Base-by-base conservation (phyloP, 495 filamentous ascomycete species). In the Platismatia glauca region DNA sequence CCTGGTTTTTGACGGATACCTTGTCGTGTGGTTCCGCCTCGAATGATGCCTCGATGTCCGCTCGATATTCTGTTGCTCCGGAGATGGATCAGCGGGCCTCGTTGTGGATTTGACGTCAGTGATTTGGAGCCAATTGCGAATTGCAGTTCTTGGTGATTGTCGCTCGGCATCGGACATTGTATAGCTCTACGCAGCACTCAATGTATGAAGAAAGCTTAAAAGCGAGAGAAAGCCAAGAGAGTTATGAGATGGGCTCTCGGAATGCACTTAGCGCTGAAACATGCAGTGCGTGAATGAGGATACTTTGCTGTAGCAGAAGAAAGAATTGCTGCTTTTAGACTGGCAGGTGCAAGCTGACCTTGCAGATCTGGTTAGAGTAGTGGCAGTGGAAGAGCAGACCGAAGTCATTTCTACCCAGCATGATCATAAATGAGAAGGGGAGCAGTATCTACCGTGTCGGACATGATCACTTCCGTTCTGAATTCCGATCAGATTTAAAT, bases 61-160 rank as follows among this genome's bases (percentile, higher is more conserved):
- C 37, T 46, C 44, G 13, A 29, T 27, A 5, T 48, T 5, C 15
- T 9, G 34, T 63, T 31, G 61, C 61, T 57, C 37, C 5, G 13
- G 24, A 6, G 18, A 9, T 50, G 31, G 27, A 18, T 55, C 0
- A 11, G 53, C 43, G 44, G 35, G 15, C 27, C 41, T 37, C 7
- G 59, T 1, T 11, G 12, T 57, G 8, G 35, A 39, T 0, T 29
- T 41, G 35, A 12, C 34, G 43, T 38, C 48, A 31, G 52, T 55
- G 27, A 50, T 11, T 34, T 41, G n/a, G n/a, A 69, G 62, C 67
- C 67, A 69, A 4, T 61, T 44, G 37, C 52, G 52, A 38, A 69
- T 69, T 33, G 58, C 64, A 29, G 46, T 59, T 44, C 64, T 60
- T 11, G 67, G 67, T 8, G 67, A 69, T 52, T 41, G 35, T 7